Conservation (phyloP, 352 stramenopile species). For the Globisporangium alternatum region DNA sequence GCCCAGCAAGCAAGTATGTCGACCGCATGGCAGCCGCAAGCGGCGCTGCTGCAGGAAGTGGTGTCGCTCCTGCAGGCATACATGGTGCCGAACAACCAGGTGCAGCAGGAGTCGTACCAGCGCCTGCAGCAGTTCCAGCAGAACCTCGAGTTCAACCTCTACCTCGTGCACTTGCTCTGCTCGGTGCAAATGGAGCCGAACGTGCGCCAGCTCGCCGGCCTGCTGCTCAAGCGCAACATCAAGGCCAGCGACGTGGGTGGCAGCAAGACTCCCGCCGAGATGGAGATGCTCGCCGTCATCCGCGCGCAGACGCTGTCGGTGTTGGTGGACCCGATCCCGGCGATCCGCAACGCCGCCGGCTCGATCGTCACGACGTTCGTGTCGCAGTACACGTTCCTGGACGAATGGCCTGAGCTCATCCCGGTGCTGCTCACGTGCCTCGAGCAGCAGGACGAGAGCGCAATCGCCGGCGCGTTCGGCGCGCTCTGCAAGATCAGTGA, state of each 20-base stretch:
- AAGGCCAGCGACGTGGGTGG: slow-evolving; percentile 67
- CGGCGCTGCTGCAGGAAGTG: slow-evolving; percentile 69
- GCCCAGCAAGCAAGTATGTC: slow-evolving; percentile 19
- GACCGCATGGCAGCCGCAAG: slow-evolving; percentile 74
- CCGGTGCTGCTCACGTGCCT: slow-evolving; percentile 58
- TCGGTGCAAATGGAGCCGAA: slow-evolving; percentile 48
- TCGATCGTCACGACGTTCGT: slow-evolving; percentile 86
- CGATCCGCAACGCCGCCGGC: slow-evolving; percentile 78
- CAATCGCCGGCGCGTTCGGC: slow-evolving; percentile 80
- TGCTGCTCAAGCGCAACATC: slow-evolving; percentile 87
- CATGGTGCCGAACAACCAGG: slow-evolving; percentile 82
- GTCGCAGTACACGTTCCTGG: slow-evolving; percentile 83
- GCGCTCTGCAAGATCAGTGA: slow-evolving; percentile 89
- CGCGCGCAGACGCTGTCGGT: slow-evolving; percentile 72
- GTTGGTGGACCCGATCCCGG: slow-evolving; percentile 49
- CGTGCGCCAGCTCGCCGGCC: slow-evolving; percentile 72
- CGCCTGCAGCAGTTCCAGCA: slow-evolving; percentile 86
- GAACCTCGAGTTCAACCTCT: slow-evolving; percentile 89
- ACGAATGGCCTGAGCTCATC: slow-evolving; percentile 89
- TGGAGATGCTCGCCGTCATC: slow-evolving; percentile 79
- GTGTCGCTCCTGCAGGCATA: slow-evolving; percentile 76
- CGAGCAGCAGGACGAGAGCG: slow-evolving; percentile 46
- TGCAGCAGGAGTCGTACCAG: slow-evolving; percentile 80
- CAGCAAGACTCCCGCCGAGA: slow-evolving; percentile 47
- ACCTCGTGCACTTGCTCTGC: slow-evolving; percentile 84